These are phyloP conservation scores for Marvania coccoides DNA, from an alignment of 139 green algal species.

Conservation along the genomic window DNA sequence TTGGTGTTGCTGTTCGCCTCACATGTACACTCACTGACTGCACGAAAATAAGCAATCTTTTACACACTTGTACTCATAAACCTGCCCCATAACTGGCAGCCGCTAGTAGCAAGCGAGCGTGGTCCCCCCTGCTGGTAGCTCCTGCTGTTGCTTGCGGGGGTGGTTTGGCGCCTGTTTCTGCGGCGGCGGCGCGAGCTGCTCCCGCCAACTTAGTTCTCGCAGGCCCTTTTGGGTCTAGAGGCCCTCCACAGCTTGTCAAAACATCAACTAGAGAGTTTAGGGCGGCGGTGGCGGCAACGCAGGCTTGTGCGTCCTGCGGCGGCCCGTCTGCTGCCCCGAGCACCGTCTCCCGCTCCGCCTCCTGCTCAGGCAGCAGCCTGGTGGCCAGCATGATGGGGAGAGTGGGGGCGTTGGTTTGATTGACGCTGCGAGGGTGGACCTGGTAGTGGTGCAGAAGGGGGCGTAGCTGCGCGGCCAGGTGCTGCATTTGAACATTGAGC, in stretches of 20 bases:
- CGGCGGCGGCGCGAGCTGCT: neutral
- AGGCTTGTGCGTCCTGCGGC: too few relatives aligned
- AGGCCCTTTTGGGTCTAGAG: neutral
- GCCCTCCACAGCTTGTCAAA: neutral
- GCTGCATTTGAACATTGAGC: constrained; percentile 40
- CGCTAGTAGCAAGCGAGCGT: neutral
- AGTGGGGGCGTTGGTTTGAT: constrained; percentile 31
- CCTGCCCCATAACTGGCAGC: neutral
- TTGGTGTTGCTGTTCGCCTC: too few relatives aligned
- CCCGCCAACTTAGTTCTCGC: neutral
- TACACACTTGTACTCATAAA: too few relatives aligned
- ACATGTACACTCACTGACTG: too few relatives aligned
- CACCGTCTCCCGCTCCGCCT: constrained; percentile 6
- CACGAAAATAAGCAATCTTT: too few relatives aligned
- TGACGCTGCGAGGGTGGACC: constrained; percentile 29
- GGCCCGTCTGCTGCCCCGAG: constrained; percentile 7
- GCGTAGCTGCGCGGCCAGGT: constrained; percentile 31
- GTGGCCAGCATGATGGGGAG: constrained; percentile 55
- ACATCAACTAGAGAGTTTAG: neutral
- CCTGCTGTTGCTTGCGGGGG: neutral
- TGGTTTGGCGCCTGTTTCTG: neutral
- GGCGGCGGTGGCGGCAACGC: too few relatives aligned
- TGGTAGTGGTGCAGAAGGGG: constrained; percentile 37
- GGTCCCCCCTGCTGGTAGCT: neutral
- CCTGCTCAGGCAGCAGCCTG: constrained; percentile 45